These are phyloP conservation scores for Leonotis leonurus DNA, from an alignment of 257 asterid genomes.

Conservation along the genomic window DNA sequence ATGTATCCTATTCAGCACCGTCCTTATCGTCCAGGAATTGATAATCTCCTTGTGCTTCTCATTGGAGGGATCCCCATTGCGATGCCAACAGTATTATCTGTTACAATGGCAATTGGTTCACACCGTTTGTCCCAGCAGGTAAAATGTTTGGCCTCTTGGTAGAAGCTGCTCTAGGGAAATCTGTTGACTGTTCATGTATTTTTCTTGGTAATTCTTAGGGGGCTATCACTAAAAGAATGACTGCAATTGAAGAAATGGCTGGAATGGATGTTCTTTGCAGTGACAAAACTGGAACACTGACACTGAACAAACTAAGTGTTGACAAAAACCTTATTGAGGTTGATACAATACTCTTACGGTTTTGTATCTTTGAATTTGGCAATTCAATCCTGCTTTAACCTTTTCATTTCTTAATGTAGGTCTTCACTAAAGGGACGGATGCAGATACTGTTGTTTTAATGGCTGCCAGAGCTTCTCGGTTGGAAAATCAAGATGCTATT, in stretches of 20 bases:
- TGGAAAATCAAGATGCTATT: slow-evolving; percentile 84
- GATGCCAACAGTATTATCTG: slow-evolving; percentile 84
- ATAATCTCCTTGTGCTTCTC: slow-evolving; percentile 67
- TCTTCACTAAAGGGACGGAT: slow-evolving; percentile 60
- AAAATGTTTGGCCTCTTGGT: background rate
- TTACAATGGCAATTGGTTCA: slow-evolving; percentile 89
- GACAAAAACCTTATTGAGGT: slow-evolving; percentile 70
- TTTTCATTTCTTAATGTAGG: slow-evolving; percentile 21
- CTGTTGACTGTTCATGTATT: background rate
- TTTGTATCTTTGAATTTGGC: background rate
- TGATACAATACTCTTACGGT: background rate
- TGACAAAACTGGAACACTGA: slow-evolving; percentile 83
- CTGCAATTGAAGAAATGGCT: slow-evolving; percentile 93
- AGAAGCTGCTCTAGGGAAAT: slow-evolving; percentile 3
- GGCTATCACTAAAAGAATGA: slow-evolving; percentile 86
- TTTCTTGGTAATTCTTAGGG: slow-evolving; percentile 34
- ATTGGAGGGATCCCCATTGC: slow-evolving; percentile 94
- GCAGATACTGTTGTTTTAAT: slow-evolving; percentile 63
- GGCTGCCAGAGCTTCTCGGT: slow-evolving; percentile 91
- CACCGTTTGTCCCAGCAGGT: slow-evolving; percentile 82
- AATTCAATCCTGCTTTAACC: background rate
- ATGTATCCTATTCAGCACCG: slow-evolving; percentile 85
- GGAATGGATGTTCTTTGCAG: slow-evolving; percentile 96
- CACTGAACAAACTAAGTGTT: slow-evolving; percentile 65
- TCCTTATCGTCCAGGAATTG: slow-evolving; percentile 63